Conservation (phyloP, 2,329 filamentous ascomycete species). For the Diaporthe ampelina region DNA sequence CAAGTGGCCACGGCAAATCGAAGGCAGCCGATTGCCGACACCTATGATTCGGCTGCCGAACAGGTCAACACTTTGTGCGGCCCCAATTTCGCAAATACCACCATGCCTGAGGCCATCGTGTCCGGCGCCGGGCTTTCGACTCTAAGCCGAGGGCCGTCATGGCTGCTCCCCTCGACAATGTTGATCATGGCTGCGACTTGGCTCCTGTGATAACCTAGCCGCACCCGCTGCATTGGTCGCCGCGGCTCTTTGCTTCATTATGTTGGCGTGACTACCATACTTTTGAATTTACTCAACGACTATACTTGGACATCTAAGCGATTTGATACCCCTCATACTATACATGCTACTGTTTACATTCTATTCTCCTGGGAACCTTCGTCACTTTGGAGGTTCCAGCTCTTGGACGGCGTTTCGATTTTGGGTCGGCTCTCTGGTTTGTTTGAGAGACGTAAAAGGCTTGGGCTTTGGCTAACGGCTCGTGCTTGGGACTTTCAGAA, state of each 20-base stretch:
- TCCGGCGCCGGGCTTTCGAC: conserved; percentile 42
- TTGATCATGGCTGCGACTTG: conserved; percentile 29
- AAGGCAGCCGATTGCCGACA: conserved; percentile 74
- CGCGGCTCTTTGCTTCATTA: neutral
- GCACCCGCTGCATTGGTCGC: too few species aligned
- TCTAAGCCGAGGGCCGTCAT: neutral
- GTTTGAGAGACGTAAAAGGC: neutral
- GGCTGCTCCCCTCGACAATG: neutral
- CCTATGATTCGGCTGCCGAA: conserved; percentile 79
- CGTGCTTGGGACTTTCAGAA: neutral
- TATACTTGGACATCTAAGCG: conserved; percentile 31
- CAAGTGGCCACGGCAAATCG: conserved; percentile 76
- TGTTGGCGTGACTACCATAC: neutral
- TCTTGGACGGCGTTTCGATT: conserved; percentile 32
- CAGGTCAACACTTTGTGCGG: conserved; percentile 79
- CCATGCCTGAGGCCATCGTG: conserved; percentile 57
- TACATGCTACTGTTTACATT: conserved; percentile 21
- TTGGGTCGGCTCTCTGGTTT: conserved; percentile 4
- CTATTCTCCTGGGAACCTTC: conserved; percentile 9
- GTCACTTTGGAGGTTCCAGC: neutral
- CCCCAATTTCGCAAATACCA: conserved; percentile 68
- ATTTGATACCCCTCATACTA: conserved; percentile 37
- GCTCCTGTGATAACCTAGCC: conserved; percentile 13
- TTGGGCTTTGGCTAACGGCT: neutral
- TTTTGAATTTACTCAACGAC: conserved; percentile 22